phyloP scores from a whole-genome alignment of 345 rosid genomes.

The Linum tenue region DNA sequence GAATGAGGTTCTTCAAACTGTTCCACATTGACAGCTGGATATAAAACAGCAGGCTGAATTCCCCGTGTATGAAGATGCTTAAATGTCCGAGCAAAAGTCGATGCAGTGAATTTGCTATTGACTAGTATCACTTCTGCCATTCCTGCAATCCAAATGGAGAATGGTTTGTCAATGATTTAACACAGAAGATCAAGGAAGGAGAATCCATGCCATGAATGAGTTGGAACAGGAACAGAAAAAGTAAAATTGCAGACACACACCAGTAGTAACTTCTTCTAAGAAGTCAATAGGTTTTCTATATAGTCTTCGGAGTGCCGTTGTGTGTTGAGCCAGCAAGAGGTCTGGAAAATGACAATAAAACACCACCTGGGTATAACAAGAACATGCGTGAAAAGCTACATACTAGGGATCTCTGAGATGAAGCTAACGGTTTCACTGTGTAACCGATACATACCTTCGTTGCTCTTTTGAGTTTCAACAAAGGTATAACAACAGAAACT shows the following conservation, averaged over 20 bases:
- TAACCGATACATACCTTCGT: slow-evolving; percentile 42
- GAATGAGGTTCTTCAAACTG: slow-evolving; percentile 55
- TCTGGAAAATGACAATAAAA: slow-evolving; percentile 97
- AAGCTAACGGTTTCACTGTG: slow-evolving; percentile 4
- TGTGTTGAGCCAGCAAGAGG: slow-evolving; percentile 70
- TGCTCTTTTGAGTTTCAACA: slow-evolving; percentile 58
- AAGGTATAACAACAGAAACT: slow-evolving; percentile 75
- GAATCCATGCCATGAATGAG: neutral
- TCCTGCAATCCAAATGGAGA: slow-evolving; percentile 34
- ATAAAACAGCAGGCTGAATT: slow-evolving; percentile 65
- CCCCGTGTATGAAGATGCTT: slow-evolving; percentile 61
- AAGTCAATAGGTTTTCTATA: slow-evolving; percentile 80
- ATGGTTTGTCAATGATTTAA: neutral
- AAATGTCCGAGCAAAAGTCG: slow-evolving; percentile 74
- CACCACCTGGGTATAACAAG: slow-evolving; percentile 40
- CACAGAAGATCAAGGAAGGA: neutral
- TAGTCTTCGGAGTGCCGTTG: slow-evolving; percentile 59
- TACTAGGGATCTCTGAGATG: neutral
- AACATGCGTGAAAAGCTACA: neutral
- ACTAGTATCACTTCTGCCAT: slow-evolving; percentile 87
- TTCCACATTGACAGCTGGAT: slow-evolving; percentile 78
- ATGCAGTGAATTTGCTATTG: slow-evolving; percentile 79
- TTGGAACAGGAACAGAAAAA: too few species aligned
- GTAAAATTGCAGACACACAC: slow-evolving; percentile 19
- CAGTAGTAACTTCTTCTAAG: slow-evolving; percentile 76